Evolutionary conservation across 805 yeast genomes (phyloP).

Genomic region (Maudiozyma turicensis): DNA sequence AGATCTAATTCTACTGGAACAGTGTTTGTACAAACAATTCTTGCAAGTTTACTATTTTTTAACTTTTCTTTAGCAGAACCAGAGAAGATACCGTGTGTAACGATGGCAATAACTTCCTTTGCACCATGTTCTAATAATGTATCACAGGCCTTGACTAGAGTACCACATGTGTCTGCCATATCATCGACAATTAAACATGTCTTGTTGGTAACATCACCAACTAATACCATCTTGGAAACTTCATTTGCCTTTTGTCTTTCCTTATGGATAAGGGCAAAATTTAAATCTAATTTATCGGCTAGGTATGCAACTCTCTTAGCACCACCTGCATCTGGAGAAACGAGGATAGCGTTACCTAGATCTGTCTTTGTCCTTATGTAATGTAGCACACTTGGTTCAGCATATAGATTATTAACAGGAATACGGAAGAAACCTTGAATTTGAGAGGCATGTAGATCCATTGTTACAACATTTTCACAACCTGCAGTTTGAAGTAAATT

Average conservation of each 20-base stretch:
- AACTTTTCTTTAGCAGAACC: constrained; percentile 73
- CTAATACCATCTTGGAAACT: constrained; percentile 88
- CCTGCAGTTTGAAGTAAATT: constrained; percentile 89
- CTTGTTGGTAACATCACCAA: constrained; percentile 83
- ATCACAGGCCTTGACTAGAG: constrained; percentile 90
- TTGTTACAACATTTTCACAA: constrained; percentile 88
- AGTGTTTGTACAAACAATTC: constrained; percentile 85
- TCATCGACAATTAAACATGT: constrained; percentile 86
- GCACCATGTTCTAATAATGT: constrained; percentile 76
- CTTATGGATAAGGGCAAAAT: constrained; percentile 92
- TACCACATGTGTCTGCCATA: constrained; percentile 98
- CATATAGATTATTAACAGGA: constrained; percentile 92
- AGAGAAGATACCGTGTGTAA: constrained; percentile 90
- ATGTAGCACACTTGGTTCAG: constrained; percentile 82
- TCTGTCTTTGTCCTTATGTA: constrained; percentile 63
- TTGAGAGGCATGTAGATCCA: constrained; percentile 96
- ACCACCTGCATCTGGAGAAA: constrained; percentile 98
- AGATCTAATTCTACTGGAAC: constrained; percentile 70
- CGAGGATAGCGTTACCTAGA: constrained; percentile 56
- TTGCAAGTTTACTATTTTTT: constrained; percentile 53
- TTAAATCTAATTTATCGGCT: constrained; percentile 85
- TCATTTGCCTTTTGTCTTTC: constrained; percentile 94
- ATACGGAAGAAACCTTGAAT: constrained; percentile 94
- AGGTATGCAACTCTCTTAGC: constrained; percentile 93
- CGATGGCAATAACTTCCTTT: constrained; percentile 77